These are phyloP conservation scores for Periglandula ipomoeae DNA, from an alignment of 2,329 filamentous ascomycete species.

Conservation along the genomic window DNA sequence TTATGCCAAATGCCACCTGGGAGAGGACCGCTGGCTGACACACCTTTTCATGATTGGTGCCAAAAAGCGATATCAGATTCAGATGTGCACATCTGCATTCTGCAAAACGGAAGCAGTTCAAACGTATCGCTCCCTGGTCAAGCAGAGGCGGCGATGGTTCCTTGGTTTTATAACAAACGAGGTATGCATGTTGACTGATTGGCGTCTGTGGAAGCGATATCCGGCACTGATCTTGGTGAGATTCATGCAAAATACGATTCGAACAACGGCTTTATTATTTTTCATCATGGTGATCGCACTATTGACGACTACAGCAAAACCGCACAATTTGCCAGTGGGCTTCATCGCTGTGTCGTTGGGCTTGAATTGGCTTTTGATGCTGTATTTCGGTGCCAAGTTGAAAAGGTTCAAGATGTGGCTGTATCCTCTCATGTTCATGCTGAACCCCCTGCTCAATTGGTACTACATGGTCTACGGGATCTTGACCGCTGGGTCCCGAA, in stretches of 20 bases:
- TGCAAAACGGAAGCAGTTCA: constrained; percentile 98
- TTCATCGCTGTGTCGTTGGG: constrained; percentile 91
- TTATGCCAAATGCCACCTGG: constrained; percentile 89
- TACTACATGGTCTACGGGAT: constrained; percentile 96
- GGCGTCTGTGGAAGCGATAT: constrained; percentile 84
- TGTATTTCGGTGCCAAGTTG: constrained; percentile 86
- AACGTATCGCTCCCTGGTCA: constrained; percentile 74
- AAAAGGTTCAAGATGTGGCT: constrained; percentile 89
- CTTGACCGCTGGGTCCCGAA: constrained; percentile 86
- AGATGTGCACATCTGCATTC: constrained; percentile 95
- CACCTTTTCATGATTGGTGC: constrained; percentile 99
- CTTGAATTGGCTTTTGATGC: constrained; percentile 89
- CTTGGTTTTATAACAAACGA: constrained; percentile 97
- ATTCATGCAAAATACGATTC: constrained; percentile 93
- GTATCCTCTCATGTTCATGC: constrained; percentile 88
- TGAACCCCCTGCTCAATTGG: constrained; percentile 98
- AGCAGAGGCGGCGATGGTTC: constrained; percentile 95
- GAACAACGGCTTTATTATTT: constrained; percentile 87
- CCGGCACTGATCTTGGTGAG: constrained; percentile 77
- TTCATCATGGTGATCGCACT: constrained; percentile 88
- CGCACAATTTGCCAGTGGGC: constrained; percentile 74
- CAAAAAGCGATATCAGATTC: constrained; percentile 86
- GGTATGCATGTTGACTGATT: constrained; percentile 94
- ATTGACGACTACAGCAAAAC: constrained; percentile 70
- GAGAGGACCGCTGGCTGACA: constrained; percentile 93